phyloP scores from a whole-genome alignment of 2,329 filamentous ascomycete genomes.

The Aspergillus transmontanensis region DNA sequence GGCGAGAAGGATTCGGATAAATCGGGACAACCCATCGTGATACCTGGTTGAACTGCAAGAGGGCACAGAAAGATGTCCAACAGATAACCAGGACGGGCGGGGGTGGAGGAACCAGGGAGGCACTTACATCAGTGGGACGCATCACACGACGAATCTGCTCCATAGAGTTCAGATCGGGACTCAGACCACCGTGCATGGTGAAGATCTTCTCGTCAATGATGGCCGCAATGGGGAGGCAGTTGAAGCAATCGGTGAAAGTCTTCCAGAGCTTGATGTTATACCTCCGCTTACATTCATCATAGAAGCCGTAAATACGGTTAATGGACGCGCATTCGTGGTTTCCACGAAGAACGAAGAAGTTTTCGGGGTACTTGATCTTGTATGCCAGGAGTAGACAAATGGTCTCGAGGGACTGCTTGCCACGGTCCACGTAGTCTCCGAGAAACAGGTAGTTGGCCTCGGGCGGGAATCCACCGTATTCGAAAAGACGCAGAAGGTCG shows the following conservation, averaged over 20 bases:
- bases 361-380: conserved; percentile 99
- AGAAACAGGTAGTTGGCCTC: conserved; percentile 99
- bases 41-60: neutral
- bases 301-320: conserved; percentile 99
- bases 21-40: conserved; percentile 3
- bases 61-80: neutral
- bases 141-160: conserved; percentile 99
- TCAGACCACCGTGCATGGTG: conserved; percentile 98
- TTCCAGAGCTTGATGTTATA: conserved; percentile 99
- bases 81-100: conserved; percentile 8
- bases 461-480: conserved; percentile 96
- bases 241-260: conserved; percentile 99
- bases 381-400: conserved; percentile 96
- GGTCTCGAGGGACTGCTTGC: conserved; percentile 98
- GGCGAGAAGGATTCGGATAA: conserved; percentile 20
- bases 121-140: conserved; percentile 94
- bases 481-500: conserved; percentile 93
- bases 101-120: conserved; percentile 18
- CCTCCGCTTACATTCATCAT: conserved; percentile 98
- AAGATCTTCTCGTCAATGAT: conserved; percentile 99
- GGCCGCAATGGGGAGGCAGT: conserved; percentile 94
- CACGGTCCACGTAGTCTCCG: conserved; percentile 97
- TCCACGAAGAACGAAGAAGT: conserved; percentile 97
- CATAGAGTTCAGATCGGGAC: conserved; percentile 98
- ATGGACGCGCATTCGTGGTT: conserved; percentile 99